phyloP scores from a whole-genome alignment of 306 rosid species.

The Cucumis sativus region DNA sequence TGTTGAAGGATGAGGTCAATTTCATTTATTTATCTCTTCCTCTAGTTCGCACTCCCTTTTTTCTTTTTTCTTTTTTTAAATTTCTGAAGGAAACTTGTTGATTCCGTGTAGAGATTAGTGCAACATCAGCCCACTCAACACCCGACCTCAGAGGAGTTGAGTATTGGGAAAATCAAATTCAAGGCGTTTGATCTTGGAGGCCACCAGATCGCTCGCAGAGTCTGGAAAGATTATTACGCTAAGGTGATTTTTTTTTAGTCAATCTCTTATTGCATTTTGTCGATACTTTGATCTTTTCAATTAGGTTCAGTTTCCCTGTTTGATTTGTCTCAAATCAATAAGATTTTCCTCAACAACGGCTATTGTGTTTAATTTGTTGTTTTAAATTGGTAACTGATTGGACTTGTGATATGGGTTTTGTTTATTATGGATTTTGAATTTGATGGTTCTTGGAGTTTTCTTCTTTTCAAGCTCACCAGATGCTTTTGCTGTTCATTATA shows the following conservation, averaged over 20 bases:
- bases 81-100: background rate
- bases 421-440: background rate
- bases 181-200: conserved; percentile 96
- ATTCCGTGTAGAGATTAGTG: conserved; percentile 60
- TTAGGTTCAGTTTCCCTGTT: background rate
- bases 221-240: conserved; percentile 94
- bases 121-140: conserved; percentile 93
- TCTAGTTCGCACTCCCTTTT: background rate
- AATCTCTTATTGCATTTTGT: background rate
- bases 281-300: background rate
- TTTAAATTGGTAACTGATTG: background rate
- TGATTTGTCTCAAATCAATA: background rate
- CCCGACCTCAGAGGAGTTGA: conserved; percentile 87
- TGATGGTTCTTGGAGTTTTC: conserved; percentile 1
- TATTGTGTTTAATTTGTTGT: background rate
- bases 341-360: background rate
- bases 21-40: background rate
- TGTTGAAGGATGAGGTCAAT: conserved; percentile 93
- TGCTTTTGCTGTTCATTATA: background rate
- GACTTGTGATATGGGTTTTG: background rate
- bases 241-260: conserved; percentile 33
- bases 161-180: conserved; percentile 90
- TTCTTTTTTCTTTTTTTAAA: background rate
- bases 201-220: conserved; percentile 87
- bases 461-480: background rate